Base-by-base conservation (phyloP, 495 filamentous ascomycete species). In the Xylaria flabelliformis region DNA sequence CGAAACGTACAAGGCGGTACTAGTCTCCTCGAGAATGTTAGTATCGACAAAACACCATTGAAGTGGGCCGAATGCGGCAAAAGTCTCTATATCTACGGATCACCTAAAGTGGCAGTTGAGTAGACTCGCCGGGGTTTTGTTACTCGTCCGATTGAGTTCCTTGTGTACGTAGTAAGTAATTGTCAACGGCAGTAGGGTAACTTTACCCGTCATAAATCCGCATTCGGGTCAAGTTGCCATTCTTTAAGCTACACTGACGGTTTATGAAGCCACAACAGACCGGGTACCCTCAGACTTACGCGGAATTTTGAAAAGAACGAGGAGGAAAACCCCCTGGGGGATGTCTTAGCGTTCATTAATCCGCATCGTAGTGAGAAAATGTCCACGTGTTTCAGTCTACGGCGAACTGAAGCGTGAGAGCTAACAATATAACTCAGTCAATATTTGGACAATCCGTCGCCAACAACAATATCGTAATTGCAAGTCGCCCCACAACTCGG, bases 401-500 rank as follows among this genome's bases (percentile, higher is more conserved):
- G 29, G 9, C 55, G 1, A 59, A 3, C 32, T n/a, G 58, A 9
- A 39, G 58, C 58, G 58, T n/a, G 39, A 0, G 6, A 59, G 19
- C 32, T 32, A n/a, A 42, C 36, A 64, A 64, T 29, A 64, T n/a
- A 42, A 44, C 61, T 13, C 61, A 8, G 1, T 42, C 29, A 7
- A 21, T 34, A 5, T n/a, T n/a, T 3, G 19, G 3, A 34, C 15
- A 39, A 17, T 61, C 10, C 39, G 29, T 61, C 8, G 56, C 19
- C 56, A 44, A 44, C 19, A 34, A 61, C 56, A 19, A 34, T 39
- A 21, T 41, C 56, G 29, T n/a, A 32, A 4, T 13, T 15, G 32
- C 1, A 34, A 58, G 55, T 58, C 26, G 44, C 9, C 63, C 63
- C 63, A 51, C 63, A 24, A 4, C 36, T 51, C 46, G 64, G 64